Conservation (phyloP, 306 rosid species). For the Canavalia ensiformis region DNA sequence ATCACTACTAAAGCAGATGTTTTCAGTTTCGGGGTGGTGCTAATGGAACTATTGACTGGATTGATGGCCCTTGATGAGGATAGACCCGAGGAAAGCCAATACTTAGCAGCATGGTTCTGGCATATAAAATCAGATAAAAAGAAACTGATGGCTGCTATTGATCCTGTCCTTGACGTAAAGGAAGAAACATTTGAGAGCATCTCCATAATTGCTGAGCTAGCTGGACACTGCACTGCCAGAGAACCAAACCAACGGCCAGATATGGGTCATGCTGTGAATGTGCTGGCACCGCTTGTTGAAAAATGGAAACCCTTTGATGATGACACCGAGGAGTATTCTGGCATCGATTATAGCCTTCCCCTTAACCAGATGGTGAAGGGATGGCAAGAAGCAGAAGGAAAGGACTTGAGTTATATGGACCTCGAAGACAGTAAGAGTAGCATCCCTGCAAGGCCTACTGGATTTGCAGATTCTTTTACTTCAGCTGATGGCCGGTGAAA, state of each 20-base stretch:
- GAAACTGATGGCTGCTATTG: slow-evolving; percentile 86
- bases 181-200: slow-evolving; percentile 87
- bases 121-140: slow-evolving; percentile 84
- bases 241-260: slow-evolving; percentile 94
- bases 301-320: slow-evolving; percentile 93
- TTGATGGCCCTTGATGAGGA: slow-evolving; percentile 91
- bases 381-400: slow-evolving; percentile 97
- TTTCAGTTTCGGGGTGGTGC: slow-evolving; percentile 97
- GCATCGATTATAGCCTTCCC: slow-evolving; percentile 90
- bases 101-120: slow-evolving; percentile 99
- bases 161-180: slow-evolving; percentile 67
- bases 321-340: slow-evolving; percentile 82
- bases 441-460: slow-evolving; percentile 94
- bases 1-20: slow-evolving; percentile 97
- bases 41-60: slow-evolving; percentile 96
- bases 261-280: slow-evolving; percentile 94
- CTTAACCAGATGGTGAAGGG: slow-evolving; percentile 98
- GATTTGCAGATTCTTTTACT: slow-evolving; percentile 95
- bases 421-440: slow-evolving; percentile 93
- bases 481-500: slow-evolving; percentile 93
- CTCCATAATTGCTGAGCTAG: slow-evolving; percentile 74
- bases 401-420: slow-evolving; percentile 71
- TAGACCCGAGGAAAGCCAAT: slow-evolving; percentile 90
- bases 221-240: slow-evolving; percentile 98
- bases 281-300: slow-evolving; percentile 87